Evolutionary conservation across 345 rosid species (phyloP).

Genomic region (Laguncularia racemosa): DNA sequence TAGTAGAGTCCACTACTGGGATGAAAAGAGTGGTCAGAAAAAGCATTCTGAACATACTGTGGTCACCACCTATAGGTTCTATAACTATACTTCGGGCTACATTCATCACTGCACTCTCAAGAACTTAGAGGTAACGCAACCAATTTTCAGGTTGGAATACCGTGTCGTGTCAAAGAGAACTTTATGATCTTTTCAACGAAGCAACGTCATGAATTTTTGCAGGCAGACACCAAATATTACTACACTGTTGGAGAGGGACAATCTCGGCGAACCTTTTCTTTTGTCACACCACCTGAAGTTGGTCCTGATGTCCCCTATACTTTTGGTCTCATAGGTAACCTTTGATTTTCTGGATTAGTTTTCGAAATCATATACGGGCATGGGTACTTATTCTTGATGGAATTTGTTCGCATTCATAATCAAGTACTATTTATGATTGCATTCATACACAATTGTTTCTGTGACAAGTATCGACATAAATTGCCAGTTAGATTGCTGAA

Average conservation of each 20-base stretch:
- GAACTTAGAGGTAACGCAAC: conserved; percentile 23
- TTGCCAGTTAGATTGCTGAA: too few relatives aligned
- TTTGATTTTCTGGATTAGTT: background rate
- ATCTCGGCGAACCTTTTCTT: conserved; percentile 30
- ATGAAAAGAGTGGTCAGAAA: conserved; percentile 5
- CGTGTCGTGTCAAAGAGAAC: too few relatives aligned
- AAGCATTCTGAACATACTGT: conserved; percentile 14
- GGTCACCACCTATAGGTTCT: conserved; percentile 23
- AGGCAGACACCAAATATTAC: conserved; percentile 37
- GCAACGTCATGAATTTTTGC: background rate
- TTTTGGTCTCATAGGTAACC: conserved; percentile 36
- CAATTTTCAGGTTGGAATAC: background rate
- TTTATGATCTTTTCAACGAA: too few relatives aligned
- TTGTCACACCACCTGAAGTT: conserved; percentile 34
- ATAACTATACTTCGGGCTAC: conserved; percentile 36
- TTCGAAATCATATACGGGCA: too few relatives aligned
- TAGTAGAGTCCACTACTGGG: conserved; percentile 22
- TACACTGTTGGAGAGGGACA: conserved; percentile 25
- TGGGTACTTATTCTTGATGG: too few relatives aligned
- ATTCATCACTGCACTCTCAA: conserved; percentile 39
- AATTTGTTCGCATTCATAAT: too few relatives aligned
- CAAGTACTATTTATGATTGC: too few relatives aligned
- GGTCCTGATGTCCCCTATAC: conserved; percentile 33
- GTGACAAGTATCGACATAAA: too few relatives aligned
- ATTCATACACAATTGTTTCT: too few relatives aligned